A percentile compares a stretch with the other conserved stretches of the same genome.
Conservation (phyloP, 495 filamentous ascomycete species). For the Aspergillus nanangensis region DNA sequence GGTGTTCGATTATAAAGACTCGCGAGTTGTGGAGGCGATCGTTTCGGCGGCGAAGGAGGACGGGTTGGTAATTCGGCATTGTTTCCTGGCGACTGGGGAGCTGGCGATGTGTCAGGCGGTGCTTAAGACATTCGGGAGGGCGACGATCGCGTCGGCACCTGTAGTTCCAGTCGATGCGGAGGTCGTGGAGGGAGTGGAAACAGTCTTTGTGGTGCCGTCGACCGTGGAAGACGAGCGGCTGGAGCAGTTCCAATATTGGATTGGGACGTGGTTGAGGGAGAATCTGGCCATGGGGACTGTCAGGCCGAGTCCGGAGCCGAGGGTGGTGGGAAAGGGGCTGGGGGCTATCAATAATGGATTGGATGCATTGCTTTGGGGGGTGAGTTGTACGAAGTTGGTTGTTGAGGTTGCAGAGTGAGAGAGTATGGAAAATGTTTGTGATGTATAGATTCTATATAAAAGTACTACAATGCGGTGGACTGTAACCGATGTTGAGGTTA, state of each 20-base stretch:
- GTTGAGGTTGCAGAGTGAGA: slow-evolving; percentile 34
- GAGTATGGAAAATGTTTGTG: no score
- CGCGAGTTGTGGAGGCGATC: slow-evolving; percentile 37
- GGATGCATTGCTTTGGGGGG: slow-evolving; percentile 34
- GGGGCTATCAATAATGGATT: slow-evolving; percentile 38
- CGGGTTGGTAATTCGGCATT: slow-evolving; percentile 33
- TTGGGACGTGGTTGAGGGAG: slow-evolving; percentile 40
- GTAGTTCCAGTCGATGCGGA: slow-evolving; percentile 23
- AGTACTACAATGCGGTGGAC: no score
- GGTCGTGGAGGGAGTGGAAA: slow-evolving; percentile 32
- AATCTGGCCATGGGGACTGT: slow-evolving; percentile 35
- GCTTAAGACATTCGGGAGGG: slow-evolving; percentile 29
- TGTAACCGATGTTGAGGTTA: no score
- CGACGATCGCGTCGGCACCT: slow-evolving; percentile 37
- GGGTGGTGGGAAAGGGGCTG: slow-evolving; percentile 41
- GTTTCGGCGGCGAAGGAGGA: slow-evolving; percentile 36
- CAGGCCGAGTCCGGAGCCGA: slow-evolving; percentile 40
- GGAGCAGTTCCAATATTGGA: slow-evolving; percentile 33
- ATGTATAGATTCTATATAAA: no score
- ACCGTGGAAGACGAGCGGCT: slow-evolving; percentile 25
- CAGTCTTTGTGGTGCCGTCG: slow-evolving; percentile 34
- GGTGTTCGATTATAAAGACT: slow-evolving; percentile 47
- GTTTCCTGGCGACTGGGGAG: slow-evolving; percentile 38
- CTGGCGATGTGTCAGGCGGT: slow-evolving; percentile 30
- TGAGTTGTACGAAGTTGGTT: slow-evolving; percentile 47